Base-by-base conservation (phyloP, 495 filamentous ascomycete species). In the Penicillium cosmopolitanum region DNA sequence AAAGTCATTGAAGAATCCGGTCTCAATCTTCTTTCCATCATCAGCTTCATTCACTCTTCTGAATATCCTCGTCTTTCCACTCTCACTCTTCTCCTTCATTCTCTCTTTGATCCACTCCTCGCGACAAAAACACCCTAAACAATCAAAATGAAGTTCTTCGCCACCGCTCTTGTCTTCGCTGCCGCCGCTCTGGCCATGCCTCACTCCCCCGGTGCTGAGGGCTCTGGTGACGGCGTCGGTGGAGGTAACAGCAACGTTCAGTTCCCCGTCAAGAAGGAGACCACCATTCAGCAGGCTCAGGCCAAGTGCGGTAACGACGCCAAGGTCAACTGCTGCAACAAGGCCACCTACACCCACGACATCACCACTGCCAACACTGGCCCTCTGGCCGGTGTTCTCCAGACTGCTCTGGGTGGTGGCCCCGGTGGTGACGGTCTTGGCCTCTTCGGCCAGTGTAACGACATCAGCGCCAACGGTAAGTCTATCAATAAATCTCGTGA, bases 311-410 rank as follows among this genome's bases (percentile, higher is more conserved):
- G 74, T 35, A 64, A 68, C 13, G 69, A 73, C 57, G 73, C 77
- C 61, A 51, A 78, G 58, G 69, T 80, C 58, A 62, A 66, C 53
- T 79, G 79, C 70, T 76, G 74, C 44, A 75, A 78, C 56, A 75
- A 77, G 50, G 51, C 65, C 43, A 63, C 56, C 63, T 67, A 75
- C 60, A 69, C 70, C 13, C 65, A 69, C 21, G 72, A 74, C 50
- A 52, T 67, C 47, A 65, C 13, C 60, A 66, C 61, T 54, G 51
- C 46, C 51, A 64, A 63, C 56, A 47, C 54, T 16, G 64, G 65
- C n/a, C 50, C 50, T 34, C 58, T 70, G 11, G 52, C 57, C 44
- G 69, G 69, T 50, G 63, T 64, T 18, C 57, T 73, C 21, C 36
- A 44, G 31, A 62, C 50, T 42, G 69, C 69, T 13, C 60, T 72